Base-by-base conservation (phyloP, 805 yeast species). In the Saccharomycopsis malanga region DNA sequence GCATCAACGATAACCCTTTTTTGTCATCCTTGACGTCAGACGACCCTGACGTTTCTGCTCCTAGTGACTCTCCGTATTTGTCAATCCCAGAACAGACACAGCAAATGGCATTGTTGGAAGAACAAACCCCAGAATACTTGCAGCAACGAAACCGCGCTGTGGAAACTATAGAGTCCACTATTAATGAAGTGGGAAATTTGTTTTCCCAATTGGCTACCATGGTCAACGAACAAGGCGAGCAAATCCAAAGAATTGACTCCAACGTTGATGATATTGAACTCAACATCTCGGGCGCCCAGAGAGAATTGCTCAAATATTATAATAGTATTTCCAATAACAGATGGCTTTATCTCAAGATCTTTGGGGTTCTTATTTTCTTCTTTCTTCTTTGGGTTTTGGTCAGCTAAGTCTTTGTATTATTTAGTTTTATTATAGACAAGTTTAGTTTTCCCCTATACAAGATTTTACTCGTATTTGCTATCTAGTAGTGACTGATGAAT, bases 211-310 rank as follows among this genome's bases (percentile, higher is more conserved):
- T 93, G 57, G 96, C 98, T 4, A 83, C 95, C 1, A 91, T 93
- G 98, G 97, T 93, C 5, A 88, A 86, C 53, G 98, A 93, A 63
- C 98, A 93, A 66, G 91, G 98, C 35, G 98, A 93, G 58, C 85
- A 84, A 14, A 91, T 93, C 48, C 98, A 91, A 64, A 72, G 98
- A 60, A 93, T 93, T 54, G 98, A 93, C 65, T 86, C 81, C 47
- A 89, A 93, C 60, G 95, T 95, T 4, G 96, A 89, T 56, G 98
- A 93, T 59, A 87, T 91, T 45, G 79, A 87, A 57, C 62, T 91
- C 61, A 93, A 89, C 62, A 89, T 93, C 14, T 68, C 76, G 23
- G 98, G 98, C 1, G 98, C 98, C 0, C 98, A 93, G 62, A 70
- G 97, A 52, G 98, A 93, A 62, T 72, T 93, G 54, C 69, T 91